Evolutionary conservation across 176 grass and related monocot species (phyloP).

Genomic region (Hsuehochloa calcarea): DNA sequence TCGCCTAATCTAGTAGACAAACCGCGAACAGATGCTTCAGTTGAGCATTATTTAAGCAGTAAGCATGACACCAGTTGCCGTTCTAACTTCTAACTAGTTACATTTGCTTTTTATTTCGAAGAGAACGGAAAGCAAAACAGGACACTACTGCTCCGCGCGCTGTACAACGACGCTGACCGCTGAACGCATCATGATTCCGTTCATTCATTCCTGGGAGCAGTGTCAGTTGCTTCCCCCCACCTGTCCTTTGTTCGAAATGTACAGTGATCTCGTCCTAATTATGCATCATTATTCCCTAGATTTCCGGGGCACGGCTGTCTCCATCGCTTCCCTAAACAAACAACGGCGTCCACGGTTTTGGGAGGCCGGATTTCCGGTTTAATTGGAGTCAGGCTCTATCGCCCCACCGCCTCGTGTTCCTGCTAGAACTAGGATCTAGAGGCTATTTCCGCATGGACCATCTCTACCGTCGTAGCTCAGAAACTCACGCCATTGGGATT

Average conservation of each 20-base stretch:
- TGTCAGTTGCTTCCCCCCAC: not conserved
- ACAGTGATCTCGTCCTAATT: not conserved
- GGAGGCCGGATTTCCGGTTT: not conserved
- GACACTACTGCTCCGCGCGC: not conserved
- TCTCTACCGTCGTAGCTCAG: not conserved
- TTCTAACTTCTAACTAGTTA: not conserved
- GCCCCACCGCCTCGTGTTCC: not conserved
- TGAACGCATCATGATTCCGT: not conserved
- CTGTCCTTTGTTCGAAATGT: not conserved
- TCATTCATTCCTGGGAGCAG: not conserved
- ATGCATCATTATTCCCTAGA: not conserved
- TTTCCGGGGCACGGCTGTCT: not conserved
- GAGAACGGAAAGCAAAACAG: not conserved
- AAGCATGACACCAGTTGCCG: not conserved
- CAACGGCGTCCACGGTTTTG: conserved; percentile 5
- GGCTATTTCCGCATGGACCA: not conserved
- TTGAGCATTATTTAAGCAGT: not conserved
- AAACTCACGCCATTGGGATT: not conserved
- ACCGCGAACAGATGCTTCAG: not conserved
- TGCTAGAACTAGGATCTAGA: not conserved
- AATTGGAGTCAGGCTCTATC: not conserved
- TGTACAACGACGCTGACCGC: not conserved
- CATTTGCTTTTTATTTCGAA: not conserved
- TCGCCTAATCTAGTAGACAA: not conserved
- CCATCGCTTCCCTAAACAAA: not conserved